Evolutionary conservation across 805 yeast genomes (phyloP).

Genomic region (Sugiyamaella smithiae): DNA sequence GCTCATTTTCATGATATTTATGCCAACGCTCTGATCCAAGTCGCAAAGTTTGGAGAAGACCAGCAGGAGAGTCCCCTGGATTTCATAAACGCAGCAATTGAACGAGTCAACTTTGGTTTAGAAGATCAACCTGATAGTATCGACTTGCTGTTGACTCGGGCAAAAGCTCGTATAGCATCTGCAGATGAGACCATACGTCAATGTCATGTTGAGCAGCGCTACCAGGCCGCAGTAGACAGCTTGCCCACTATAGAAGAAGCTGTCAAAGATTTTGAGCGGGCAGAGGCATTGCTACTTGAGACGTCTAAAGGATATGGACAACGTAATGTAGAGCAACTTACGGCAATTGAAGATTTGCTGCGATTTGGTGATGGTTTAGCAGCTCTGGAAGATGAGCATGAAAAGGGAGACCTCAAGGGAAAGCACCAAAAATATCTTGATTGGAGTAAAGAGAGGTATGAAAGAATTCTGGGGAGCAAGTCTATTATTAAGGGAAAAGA

Average conservation of each 20-base stretch:
- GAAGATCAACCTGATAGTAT: constrained; percentile 46
- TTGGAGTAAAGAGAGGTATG: constrained; percentile 23
- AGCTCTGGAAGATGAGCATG: constrained; percentile 32
- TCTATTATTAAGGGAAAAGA: constrained; percentile 19
- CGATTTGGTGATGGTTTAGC: constrained; percentile 58
- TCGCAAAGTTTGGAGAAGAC: constrained; percentile 30
- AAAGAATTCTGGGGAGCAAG: constrained; percentile 15
- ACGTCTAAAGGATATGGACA: background rate
- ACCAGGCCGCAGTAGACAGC: constrained; percentile 8
- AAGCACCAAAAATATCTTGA: constrained; percentile 10
- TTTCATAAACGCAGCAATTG: constrained; percentile 68
- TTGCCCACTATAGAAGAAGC: constrained; percentile 33
- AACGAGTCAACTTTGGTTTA: constrained; percentile 61
- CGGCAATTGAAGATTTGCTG: constrained; percentile 31
- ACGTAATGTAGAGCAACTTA: background rate
- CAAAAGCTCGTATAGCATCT: constrained; percentile 44
- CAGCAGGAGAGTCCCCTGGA: constrained; percentile 31
- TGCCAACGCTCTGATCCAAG: constrained; percentile 52
- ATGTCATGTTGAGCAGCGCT: background rate
- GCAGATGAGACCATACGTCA: constrained; percentile 29
- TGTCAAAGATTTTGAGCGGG: constrained; percentile 45
- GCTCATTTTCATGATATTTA: constrained; percentile 65
- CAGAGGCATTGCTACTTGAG: constrained; percentile 30
- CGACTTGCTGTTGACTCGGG: constrained; percentile 50
- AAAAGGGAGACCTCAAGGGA: constrained; percentile 21